Evolutionary conservation across 495 filamentous ascomycete species (phyloP), one percentile per base, ranked within the genome.

Genomic region (Penicillium daleae): DNA sequence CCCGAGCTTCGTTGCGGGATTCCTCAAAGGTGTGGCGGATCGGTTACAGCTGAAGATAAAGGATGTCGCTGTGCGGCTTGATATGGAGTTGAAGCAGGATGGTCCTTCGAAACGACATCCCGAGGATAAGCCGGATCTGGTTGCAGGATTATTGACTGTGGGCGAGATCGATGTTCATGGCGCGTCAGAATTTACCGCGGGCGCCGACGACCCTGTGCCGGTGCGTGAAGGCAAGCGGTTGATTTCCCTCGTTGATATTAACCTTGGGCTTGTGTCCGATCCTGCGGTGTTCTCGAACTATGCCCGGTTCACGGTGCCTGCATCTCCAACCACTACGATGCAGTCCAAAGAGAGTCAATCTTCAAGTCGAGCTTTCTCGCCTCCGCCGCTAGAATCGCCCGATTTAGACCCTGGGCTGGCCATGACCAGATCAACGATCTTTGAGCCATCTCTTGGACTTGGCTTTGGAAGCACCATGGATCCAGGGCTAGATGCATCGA

Each of bases 1-100:
- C 8, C 96, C 96, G 10, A 85, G 78, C 3, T 94, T 97, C 65
- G 80, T 99, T 15, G 87, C 92, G 10, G 87, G 84, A 26, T 94
- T 96, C 66, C 74, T 98, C 0, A 88, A 92, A 71, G 92, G 92
- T 6, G 86, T 97, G 59, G 79, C 86, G 33, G 92, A 97, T 69
- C 86, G 93, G 40, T 74, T 96, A 26, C 84, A 92, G 73, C 74
- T 97, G 19, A 81, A 80, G 32, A 82, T 97, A 40, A 83, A 80
- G 46, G 86, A 92, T 63, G 79, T 93, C 19, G 80, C 86, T 50
- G 74, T 92, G 31, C 85, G 87, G 0, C 74, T 88, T 17, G 88
- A 92, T 40, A 76, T 83, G 54, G 81, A 82, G 57, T 66, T 85
- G 6, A 78, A 79, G 53, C 77, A 80, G 35, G 79, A 82, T 56